Evolutionary conservation across 2,329 filamentous ascomycete genomes (phyloP).

Genomic region (Aquanectria penicillioides): DNA sequence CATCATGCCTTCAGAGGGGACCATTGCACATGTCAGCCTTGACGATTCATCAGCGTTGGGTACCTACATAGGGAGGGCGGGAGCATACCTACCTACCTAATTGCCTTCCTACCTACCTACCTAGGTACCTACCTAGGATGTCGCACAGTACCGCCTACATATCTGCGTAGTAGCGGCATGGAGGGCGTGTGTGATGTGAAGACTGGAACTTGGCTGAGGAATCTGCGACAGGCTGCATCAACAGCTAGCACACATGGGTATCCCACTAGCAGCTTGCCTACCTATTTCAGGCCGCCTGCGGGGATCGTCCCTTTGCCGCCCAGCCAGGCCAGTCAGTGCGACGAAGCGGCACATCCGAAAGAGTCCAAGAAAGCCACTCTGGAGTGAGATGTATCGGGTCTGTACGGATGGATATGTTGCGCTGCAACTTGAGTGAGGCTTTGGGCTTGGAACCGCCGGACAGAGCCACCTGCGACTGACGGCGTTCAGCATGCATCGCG

Average conservation of each 20-base stretch:
- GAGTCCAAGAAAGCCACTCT: background rate
- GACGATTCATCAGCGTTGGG: background rate
- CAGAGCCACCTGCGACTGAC: constrained; percentile 3
- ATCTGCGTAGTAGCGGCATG: too few species aligned
- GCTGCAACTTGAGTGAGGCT: background rate
- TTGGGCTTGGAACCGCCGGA: background rate
- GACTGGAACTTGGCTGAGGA: too few species aligned
- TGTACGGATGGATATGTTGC: too few species aligned
- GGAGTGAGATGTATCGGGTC: background rate
- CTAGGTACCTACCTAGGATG: too few species aligned
- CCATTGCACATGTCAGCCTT: constrained; percentile 3
- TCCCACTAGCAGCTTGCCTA: constrained; percentile 5
- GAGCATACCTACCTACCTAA: too few species aligned
- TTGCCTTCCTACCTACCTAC: too few species aligned
- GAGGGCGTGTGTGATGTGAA: too few species aligned
- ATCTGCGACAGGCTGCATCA: background rate
- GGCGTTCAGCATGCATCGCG: background rate
- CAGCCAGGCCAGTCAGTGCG: background rate
- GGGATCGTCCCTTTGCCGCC: constrained; percentile 13
- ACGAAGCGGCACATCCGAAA: constrained; percentile 2
- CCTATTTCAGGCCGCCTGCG: constrained; percentile 15
- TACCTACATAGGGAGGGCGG: background rate
- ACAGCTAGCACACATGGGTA: background rate
- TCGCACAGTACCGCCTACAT: too few species aligned
- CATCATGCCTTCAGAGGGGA: too few species aligned